Evolutionary conservation across 2,329 filamentous ascomycete species (phyloP), one percentile per base, ranked within the genome.

Genomic region (Colletotrichum acutatum): DNA sequence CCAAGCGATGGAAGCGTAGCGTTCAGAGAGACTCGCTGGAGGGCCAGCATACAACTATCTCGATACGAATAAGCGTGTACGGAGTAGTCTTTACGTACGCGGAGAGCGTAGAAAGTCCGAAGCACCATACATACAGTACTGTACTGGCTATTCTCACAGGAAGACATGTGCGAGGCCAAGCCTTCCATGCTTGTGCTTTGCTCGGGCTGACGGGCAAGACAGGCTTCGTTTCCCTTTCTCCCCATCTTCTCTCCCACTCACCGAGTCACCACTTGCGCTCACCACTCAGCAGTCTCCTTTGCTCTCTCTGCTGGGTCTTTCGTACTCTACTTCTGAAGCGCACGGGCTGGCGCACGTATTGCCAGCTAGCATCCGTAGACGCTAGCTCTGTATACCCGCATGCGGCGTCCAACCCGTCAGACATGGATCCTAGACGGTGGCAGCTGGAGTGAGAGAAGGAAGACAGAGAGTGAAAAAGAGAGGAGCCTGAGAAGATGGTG

Each of bases 261-360:
- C 32, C 49, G 19, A 62, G 37, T 46, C 58, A n/a, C 37, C 54
- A 28, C 54, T 54, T 28, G n/a, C n/a, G 12, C 11, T 46, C 58
- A n/a, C 37, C 54, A 28, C 46, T 54, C 34, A 49, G 16, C n/a
- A 12, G 26, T 24, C 53, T 46, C 53, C 46, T 28, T 8, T 61
- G 3, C 42, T n/a, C 49, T 46, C 37, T 42, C 14, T 42, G 14
- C 37, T 16, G 37, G 37, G 16, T 42, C 37, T 42, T 19, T 42
- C 37, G 37, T 42, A 42, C 37, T 42, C 37, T 63, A 26, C 30
- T 30, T 37, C 24, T 30, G 53, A 46, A n/a, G n/a, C 30, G 63
- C 68, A 71, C 68, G 19, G 68, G 49, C 63, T 54, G 49, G 57
- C 57, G 49, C 28, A 12, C 46, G 19, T 34, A 54, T 32, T 42